Base-by-base conservation (phyloP, 2,329 filamentous ascomycete genomes). In the Cladophialophora chaetospira region DNA sequence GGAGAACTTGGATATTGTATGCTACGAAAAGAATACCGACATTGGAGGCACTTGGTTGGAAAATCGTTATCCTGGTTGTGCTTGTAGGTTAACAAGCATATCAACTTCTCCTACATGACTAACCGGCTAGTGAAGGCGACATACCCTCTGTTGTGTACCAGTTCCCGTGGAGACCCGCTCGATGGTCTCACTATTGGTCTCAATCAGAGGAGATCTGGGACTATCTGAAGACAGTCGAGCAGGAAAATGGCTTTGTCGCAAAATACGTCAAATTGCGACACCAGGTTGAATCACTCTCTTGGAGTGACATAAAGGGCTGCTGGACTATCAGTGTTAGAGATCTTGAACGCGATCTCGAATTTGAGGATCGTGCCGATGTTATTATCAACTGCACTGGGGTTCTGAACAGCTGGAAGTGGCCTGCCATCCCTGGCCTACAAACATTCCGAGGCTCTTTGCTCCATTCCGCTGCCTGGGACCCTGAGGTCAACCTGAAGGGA, bases 341-440 rank as follows among this genome's bases (percentile, higher is more conserved):
- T 42, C 3, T 48, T 45, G 43, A 42, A 57, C 55, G 35, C 53
- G 62, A 48, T 28, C 54, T 25, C 49, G 45, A 54, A 35, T 64
- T 60, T 25, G 55, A 58, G n/a, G 67, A 68, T 17, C 50, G 58
- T 36, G 50, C 62, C 2, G 61, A 71, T 38, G 31, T 71, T 17
- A 25, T 71, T 2, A 54, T 71, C 36, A 66, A 70, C 52, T 64
- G 50, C 1, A 60, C 57, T n/a, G 68, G 68, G 1, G 57, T 67
- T 8, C 56, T 69, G 26, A 84, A 84, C 47, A 57, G 63, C 1
- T 69, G 66, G 66, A 68, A 68, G 53, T 74, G 71, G 72, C 72
- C 73, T 2, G 54, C 64, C 2, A 72, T 75, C 26, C 57, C 56
- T 4, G 73, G 73, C 3, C 58, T 74, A 4, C 51, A 71, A 5